A percentile compares a stretch with the other conserved stretches of the same genome.
Evolutionary conservation across 345 rosid species (phyloP).

Genomic region (Boechera retrofracta): DNA sequence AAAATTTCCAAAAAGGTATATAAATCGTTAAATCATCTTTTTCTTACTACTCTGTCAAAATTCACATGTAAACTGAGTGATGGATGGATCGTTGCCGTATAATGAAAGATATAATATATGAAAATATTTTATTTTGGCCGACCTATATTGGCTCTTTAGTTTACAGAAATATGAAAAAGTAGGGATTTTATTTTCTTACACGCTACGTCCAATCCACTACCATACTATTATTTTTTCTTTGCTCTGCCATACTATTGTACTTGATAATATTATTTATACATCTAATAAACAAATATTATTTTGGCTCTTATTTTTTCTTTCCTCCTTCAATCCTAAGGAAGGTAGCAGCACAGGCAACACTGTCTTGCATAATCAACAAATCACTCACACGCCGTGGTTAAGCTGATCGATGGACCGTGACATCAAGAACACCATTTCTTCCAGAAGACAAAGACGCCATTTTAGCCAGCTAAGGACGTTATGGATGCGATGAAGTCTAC

Average conservation of each 20-base stretch:
- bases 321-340: no score
- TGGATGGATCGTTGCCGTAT: slow-evolving; percentile 33
- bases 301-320: no score
- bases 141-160: slow-evolving; percentile 13
- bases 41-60: slow-evolving; percentile 10
- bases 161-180: slow-evolving; percentile 6
- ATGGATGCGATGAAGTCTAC: no score
- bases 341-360: no score
- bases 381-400: no score
- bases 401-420: no score
- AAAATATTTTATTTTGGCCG: slow-evolving; percentile 6
- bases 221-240: neutral
- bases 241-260: slow-evolving; percentile 4
- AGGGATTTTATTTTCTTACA: slow-evolving; percentile 42
- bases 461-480: no score
- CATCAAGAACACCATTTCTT: no score
- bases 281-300: neutral
- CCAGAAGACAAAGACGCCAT: no score
- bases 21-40: neutral
- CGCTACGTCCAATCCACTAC: slow-evolving; percentile 36
- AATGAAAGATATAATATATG: neutral
- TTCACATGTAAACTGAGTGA: slow-evolving; percentile 32
- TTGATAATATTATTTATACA: slow-evolving; percentile 8
- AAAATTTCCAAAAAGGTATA: neutral
- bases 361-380: no score